Percentiles rank a stretch among this genome's conserved stretches.
Conservation (phyloP, 2,329 filamentous ascomycete species). For the Colletotrichum godetiae region DNA sequence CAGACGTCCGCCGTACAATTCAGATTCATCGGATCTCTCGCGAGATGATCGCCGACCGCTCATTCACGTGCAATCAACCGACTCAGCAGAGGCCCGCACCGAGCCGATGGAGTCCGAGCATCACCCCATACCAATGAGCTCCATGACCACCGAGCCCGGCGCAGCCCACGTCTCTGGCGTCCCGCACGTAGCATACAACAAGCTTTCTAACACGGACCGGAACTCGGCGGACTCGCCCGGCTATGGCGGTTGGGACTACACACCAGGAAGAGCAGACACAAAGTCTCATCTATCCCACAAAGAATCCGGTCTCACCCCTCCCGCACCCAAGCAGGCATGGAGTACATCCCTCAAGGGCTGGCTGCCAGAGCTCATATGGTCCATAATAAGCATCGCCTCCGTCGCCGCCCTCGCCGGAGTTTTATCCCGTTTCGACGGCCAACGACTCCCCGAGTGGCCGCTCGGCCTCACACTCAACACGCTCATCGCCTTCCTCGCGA, state of each 20-base stretch:
- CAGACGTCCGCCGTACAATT: background rate
- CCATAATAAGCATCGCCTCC: background rate
- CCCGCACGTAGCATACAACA: background rate
- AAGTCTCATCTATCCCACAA: background rate
- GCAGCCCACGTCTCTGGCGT: background rate
- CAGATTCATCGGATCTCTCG: background rate
- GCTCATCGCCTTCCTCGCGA: conserved; percentile 41
- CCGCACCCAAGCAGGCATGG: background rate
- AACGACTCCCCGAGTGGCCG: conserved; percentile 26
- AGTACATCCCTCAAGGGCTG: background rate
- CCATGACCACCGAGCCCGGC: background rate
- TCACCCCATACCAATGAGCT: background rate
- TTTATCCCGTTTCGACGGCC: background rate
- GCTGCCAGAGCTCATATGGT: conserved; percentile 3
- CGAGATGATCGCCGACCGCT: background rate
- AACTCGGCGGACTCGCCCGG: background rate
- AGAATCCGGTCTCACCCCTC: background rate
- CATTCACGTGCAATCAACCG: background rate
- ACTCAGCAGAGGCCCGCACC: background rate
- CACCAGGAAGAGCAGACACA: background rate
- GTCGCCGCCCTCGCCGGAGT: conserved; percentile 2
- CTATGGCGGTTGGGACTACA: background rate
- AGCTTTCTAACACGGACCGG: background rate
- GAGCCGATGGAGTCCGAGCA: background rate
- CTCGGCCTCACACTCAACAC: conserved; percentile 44